Conservation (phyloP, 2,329 filamentous ascomycete genomes). For the Ophiosphaerella herpotricha region DNA sequence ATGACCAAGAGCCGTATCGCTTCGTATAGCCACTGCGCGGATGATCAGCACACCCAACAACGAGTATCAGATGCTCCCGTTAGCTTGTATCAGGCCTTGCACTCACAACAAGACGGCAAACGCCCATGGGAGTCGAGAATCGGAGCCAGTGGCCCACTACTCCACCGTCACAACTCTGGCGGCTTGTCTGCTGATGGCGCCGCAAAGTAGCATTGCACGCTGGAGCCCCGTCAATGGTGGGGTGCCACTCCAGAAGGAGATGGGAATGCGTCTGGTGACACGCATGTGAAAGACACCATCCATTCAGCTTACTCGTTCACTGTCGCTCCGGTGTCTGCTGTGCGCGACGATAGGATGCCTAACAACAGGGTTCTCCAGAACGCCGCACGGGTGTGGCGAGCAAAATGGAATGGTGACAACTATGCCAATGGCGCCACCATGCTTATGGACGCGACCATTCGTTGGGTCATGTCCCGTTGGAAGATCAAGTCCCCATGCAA, state of each 20-base stretch:
- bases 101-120: background rate
- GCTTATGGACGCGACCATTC: constrained; percentile 29
- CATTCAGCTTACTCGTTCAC: constrained; percentile 20
- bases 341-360: constrained; percentile 11
- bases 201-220: constrained; percentile 18
- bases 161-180: constrained; percentile 8
- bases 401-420: constrained; percentile 25
- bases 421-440: constrained; percentile 32
- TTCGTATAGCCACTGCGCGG: background rate
- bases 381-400: constrained; percentile 37
- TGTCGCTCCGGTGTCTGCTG: constrained; percentile 13
- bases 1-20: background rate
- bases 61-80: background rate
- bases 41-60: background rate
- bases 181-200: constrained; percentile 20
- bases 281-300: constrained; percentile 26
- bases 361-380: constrained; percentile 39
- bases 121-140: constrained; percentile 4
- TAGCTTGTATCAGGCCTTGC: background rate
- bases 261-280: constrained; percentile 14
- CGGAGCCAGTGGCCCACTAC: constrained; percentile 16
- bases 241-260: constrained; percentile 13
- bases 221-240: constrained; percentile 14
- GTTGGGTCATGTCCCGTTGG: constrained; percentile 14
- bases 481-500: constrained; percentile 12